Base-by-base conservation (phyloP, 257 asterid species). In the Solanum commersonii region DNA sequence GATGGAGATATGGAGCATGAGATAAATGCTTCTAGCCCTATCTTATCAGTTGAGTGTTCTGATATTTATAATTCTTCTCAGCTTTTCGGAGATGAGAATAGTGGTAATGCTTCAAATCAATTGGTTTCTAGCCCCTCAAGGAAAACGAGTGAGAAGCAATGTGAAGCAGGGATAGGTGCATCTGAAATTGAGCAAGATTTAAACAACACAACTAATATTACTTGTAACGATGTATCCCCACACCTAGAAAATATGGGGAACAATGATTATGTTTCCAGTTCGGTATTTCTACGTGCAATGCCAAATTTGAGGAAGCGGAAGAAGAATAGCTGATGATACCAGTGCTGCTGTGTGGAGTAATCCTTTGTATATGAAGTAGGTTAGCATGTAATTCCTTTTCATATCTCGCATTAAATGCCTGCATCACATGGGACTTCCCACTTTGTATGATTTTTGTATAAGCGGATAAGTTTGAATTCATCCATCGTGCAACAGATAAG, bases 271-370 rank as follows among this genome's bases (percentile, higher is more conserved):
- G 86, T 37, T 87, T 63, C 63, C 37, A 37, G 59, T 42, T 49
- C 79, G 11, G 27, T 38, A 13, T 89, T 91, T 83, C 95, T 97
- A 20, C 97, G 96, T 5, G 97, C 99, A 79, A 95, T 96, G 96
- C 99, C 99, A 10, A 92, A 93, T 88, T 88, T 96, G 90, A 94
- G 96, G 90, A 93, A 91, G 90, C 95, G 92, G 83, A 93, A 88
- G 78, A 91, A 86, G 90, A 84, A n/a, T 40, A 49, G 71, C 70
- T 49, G 86, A 82, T 3, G 44, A 37, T 82, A 20, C 14, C 29
- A 20, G 68, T 31, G 44, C 22, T 82, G 25, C 71, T 31, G 31
- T 49, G 29, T 74, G 25, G 13, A 68, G 22, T 31, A 49, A 49
- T 82, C 31, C 86, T 82, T 77, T 82, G 86, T 49, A 49, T 31